phyloP scores from a whole-genome alignment of 441 rosid species.

The Croton setiger region DNA sequence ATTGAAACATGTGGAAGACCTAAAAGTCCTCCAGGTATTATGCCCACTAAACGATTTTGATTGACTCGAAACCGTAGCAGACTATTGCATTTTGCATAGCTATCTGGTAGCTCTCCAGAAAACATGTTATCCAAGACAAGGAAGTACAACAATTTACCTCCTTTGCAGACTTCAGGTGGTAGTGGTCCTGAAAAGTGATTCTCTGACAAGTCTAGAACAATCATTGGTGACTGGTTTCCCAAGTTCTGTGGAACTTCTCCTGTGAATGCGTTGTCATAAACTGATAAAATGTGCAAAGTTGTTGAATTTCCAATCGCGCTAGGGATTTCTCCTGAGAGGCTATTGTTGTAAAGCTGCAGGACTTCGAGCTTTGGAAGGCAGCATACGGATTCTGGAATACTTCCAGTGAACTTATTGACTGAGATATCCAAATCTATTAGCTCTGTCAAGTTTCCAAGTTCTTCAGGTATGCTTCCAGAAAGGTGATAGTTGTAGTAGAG shows the following conservation, averaged over 20 bases:
- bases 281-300: conserved; percentile 58
- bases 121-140: conserved; percentile 71
- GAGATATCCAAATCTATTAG: conserved; percentile 83
- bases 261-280: conserved; percentile 66
- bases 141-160: conserved; percentile 74
- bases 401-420: conserved; percentile 69
- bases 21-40: conserved; percentile 56
- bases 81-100: conserved; percentile 57
- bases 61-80: conserved; percentile 86
- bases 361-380: conserved; percentile 75
- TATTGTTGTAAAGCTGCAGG: conserved; percentile 90
- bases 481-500: conserved; percentile 78
- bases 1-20: conserved; percentile 84
- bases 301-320: conserved; percentile 54
- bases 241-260: conserved; percentile 75
- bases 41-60: conserved; percentile 59
- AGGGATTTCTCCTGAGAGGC: conserved; percentile 83
- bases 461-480: conserved; percentile 73
- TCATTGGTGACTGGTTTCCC: conserved; percentile 54
- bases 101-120: conserved; percentile 60
- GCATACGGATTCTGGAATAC: conserved; percentile 69
- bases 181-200: conserved; percentile 69
- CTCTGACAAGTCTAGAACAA: conserved; percentile 76
- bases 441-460: conserved; percentile 83
- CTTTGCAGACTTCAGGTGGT: conserved; percentile 62